These are phyloP conservation scores for Papiliotrema nemorosa DNA, from an alignment of 1,284 basidiomycete genomes.

Conservation along the genomic window DNA sequence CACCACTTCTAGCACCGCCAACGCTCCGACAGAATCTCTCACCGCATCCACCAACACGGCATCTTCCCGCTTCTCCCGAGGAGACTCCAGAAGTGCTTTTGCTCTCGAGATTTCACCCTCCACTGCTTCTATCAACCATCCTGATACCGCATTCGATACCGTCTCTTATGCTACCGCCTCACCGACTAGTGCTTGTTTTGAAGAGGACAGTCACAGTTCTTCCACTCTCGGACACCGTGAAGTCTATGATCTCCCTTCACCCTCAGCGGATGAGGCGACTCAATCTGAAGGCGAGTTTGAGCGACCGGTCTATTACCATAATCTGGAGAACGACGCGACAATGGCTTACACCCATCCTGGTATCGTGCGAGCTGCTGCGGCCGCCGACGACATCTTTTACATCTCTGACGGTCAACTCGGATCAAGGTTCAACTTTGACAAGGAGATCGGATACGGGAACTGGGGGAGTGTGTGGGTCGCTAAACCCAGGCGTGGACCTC, in stretches of 20 bases:
- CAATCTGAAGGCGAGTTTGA: no score
- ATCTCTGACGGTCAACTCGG: conserved; percentile 40
- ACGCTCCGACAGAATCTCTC: neutral
- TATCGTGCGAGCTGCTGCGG: neutral
- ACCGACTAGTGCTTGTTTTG: conserved; percentile 10
- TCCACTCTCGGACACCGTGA: neutral
- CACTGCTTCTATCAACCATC: neutral
- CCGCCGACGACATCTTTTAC: conserved; percentile 22
- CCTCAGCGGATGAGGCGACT: no score
- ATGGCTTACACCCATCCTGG: neutral
- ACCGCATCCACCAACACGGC: conserved; percentile 8
- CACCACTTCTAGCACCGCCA: conserved; percentile 1
- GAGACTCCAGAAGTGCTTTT: conserved; percentile 4
- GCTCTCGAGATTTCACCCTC: conserved; percentile 6
- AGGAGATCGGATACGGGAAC: conserved; percentile 47
- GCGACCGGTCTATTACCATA: neutral
- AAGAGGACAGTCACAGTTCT: neutral
- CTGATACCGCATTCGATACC: conserved; percentile 22
- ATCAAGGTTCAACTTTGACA: conserved; percentile 35
- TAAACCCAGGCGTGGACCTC: neutral
- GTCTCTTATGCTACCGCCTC: conserved; percentile 30
- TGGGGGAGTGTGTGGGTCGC: conserved; percentile 47
- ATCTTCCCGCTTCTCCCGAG: conserved; percentile 6
- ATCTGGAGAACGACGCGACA: neutral
- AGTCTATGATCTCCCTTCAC: neutral